phyloP scores from a whole-genome alignment of 495 filamentous ascomycete genomes.

The Rusavskia elegans region DNA sequence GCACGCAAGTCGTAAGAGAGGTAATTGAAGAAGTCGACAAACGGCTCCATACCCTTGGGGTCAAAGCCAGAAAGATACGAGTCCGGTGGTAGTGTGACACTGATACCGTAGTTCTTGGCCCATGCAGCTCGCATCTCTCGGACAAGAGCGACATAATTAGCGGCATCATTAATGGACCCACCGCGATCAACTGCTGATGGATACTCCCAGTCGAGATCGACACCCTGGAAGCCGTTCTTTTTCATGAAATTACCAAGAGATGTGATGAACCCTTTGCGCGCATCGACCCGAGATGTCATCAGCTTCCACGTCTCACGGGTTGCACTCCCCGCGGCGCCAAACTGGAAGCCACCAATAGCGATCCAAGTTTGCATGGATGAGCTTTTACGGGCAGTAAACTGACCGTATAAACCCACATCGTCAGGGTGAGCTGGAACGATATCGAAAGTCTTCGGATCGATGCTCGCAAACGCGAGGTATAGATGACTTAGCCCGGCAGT shows the following conservation, averaged over 20 bases:
- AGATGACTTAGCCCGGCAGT: not conserved
- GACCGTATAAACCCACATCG: not conserved
- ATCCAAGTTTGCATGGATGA: not conserved
- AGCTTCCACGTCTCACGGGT: not conserved
- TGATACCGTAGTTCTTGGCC: conserved; percentile 15
- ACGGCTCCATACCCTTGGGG: conserved; percentile 19
- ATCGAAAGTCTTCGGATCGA: not conserved
- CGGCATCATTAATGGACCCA: conserved; percentile 21
- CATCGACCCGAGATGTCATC: not conserved
- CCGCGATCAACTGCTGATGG: conserved; percentile 23
- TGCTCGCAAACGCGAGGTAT: not conserved
- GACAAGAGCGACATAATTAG: conserved; percentile 26
- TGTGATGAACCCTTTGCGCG: conserved; percentile 20
- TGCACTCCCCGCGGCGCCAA: not conserved
- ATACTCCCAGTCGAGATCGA: conserved; percentile 46
- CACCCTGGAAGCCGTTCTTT: conserved; percentile 33
- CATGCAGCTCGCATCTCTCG: conserved; percentile 19
- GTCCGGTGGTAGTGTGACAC: not conserved
- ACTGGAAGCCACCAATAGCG: not conserved
- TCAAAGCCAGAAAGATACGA: conserved; percentile 23
- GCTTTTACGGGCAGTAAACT: not conserved
- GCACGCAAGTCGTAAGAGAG: conserved; percentile 25
- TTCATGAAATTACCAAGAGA: conserved; percentile 25
- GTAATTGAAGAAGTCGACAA: conserved; percentile 32
- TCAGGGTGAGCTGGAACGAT: not conserved